Evolutionary conservation across 148 eudicot species (phyloP).

Genomic region (Nyssa sinensis): DNA sequence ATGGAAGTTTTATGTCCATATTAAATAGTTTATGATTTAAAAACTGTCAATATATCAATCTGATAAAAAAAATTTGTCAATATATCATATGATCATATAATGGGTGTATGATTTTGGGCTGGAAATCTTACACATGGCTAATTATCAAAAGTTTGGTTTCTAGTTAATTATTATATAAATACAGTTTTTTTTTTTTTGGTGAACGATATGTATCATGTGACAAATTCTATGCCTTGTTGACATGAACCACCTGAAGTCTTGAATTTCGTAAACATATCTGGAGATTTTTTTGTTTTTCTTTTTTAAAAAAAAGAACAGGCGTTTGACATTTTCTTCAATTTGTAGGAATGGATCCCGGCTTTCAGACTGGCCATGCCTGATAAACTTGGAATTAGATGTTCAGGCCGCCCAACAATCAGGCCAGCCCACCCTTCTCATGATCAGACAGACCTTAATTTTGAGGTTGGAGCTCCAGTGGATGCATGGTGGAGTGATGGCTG

Average conservation of each 20-base stretch:
- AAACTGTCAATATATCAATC: too few species aligned
- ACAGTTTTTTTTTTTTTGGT: too few species aligned
- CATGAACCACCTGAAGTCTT: too few species aligned
- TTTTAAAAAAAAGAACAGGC: too few species aligned
- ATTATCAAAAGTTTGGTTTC: neutral
- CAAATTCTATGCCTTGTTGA: too few species aligned
- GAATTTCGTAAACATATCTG: too few species aligned
- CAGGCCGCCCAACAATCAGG: constrained; percentile 67
- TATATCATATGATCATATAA: too few species aligned
- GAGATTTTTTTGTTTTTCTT: too few species aligned
- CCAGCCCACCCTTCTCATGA: constrained; percentile 49
- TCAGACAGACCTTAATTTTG: constrained; percentile 29
- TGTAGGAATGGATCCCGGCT: constrained; percentile 84
- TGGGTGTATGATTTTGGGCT: neutral
- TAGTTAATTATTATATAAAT: too few species aligned
- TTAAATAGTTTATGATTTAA: neutral
- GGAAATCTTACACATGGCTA: neutral
- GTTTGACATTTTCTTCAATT: constrained; percentile 11
- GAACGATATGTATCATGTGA: too few species aligned
- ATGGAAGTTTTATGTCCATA: too few species aligned
- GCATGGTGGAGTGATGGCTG: constrained; percentile 99
- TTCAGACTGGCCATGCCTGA: constrained; percentile 73
- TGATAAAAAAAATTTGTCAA: too few species aligned
- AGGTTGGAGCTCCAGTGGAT: constrained; percentile 78
- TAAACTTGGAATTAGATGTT: constrained; percentile 74